These are phyloP conservation scores for Penicillium sp. DNA, from an alignment of 2,329 filamentous ascomycete genomes.

Conservation along the genomic window DNA sequence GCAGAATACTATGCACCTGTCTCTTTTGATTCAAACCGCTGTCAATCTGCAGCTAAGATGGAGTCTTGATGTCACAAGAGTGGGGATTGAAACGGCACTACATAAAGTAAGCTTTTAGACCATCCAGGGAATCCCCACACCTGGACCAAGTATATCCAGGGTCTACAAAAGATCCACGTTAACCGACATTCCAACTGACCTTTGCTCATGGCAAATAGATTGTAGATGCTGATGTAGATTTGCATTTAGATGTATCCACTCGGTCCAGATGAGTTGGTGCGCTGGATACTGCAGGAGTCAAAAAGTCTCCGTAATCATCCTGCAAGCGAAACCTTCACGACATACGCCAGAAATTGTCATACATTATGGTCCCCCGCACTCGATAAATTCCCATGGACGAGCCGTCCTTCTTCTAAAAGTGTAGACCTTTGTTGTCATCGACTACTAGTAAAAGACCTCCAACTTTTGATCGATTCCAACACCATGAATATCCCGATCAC, in stretches of 20 bases:
- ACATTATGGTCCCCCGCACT: background rate
- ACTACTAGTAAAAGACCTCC: background rate
- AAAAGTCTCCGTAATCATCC: slow-evolving; percentile 1
- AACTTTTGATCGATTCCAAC: background rate
- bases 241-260: background rate
- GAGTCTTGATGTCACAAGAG: background rate
- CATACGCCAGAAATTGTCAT: slow-evolving; percentile 3
- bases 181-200: background rate
- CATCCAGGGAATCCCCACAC: background rate
- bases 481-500: background rate
- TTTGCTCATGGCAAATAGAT: background rate
- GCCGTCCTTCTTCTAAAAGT: background rate
- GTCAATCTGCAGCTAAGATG: background rate
- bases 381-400: background rate
- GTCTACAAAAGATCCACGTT: background rate
- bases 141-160: background rate
- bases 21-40: background rate
- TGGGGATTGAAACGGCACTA: background rate
- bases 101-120: background rate
- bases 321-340: background rate
- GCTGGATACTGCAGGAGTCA: background rate
- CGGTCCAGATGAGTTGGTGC: background rate
- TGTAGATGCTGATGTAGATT: background rate
- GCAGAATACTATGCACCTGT: background rate
- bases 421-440: background rate